phyloP scores from a whole-genome alignment of 768 basidiomycete species.

The Suillus subaureus region DNA sequence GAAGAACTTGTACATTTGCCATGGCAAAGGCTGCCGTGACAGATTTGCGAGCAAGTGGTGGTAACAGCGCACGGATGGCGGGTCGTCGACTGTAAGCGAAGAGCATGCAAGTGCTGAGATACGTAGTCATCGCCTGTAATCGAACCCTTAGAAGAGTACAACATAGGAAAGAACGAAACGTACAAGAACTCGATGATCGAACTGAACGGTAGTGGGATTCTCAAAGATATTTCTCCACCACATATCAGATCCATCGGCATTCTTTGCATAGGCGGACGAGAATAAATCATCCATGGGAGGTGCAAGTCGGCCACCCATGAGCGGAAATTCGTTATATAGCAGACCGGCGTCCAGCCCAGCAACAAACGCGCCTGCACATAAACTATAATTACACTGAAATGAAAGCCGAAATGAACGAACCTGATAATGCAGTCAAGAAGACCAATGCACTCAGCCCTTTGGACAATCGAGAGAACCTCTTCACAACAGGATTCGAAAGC shows the following conservation, averaged over 20 bases:
- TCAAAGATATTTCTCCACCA: slow-evolving; percentile 98
- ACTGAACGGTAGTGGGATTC: slow-evolving; percentile 97
- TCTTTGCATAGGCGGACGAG: slow-evolving; percentile 72
- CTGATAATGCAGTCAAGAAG: slow-evolving; percentile 90
- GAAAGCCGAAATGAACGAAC: slow-evolving; percentile 43
- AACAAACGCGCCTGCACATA: slow-evolving; percentile 84
- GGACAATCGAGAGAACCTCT: slow-evolving; percentile 58
- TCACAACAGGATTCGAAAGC: slow-evolving; percentile 58
- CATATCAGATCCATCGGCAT: slow-evolving; percentile 66
- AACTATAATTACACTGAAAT: slow-evolving; percentile 3
- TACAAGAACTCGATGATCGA: slow-evolving; percentile 91
- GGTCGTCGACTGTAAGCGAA: slow-evolving; percentile 60
- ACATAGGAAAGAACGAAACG: slow-evolving; percentile 33
- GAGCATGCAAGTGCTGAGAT: slow-evolving; percentile 64
- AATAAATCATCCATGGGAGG: slow-evolving; percentile 87
- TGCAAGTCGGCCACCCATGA: slow-evolving; percentile 87
- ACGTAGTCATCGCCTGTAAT: slow-evolving; percentile 81
- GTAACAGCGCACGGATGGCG: slow-evolving; percentile 49
- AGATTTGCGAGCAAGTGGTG: slow-evolving; percentile 58
- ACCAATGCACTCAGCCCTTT: slow-evolving; percentile 76
- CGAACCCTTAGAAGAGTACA: slow-evolving; percentile 10
- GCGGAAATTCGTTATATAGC: slow-evolving; percentile 97
- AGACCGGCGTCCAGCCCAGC: slow-evolving; percentile 97
- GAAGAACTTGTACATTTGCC: slow-evolving; percentile 80
- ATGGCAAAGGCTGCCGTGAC: slow-evolving; percentile 68